Conservation (phyloP, 164 flowering plant genomes). For the Euptelea pleiosperma region DNA sequence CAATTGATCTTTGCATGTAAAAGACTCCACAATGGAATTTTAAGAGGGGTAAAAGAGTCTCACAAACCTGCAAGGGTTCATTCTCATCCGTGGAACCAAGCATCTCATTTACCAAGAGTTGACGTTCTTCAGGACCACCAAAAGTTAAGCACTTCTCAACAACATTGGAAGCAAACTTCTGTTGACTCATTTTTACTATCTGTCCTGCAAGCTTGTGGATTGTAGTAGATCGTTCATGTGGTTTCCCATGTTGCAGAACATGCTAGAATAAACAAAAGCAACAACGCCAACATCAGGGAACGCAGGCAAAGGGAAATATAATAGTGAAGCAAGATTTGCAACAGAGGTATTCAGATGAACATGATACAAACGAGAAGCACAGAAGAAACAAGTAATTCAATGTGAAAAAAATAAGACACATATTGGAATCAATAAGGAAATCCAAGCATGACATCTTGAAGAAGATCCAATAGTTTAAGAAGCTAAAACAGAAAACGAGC, state of each 20-base stretch:
- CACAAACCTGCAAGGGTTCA: conserved; percentile 79
- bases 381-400: neutral
- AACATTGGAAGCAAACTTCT: conserved; percentile 95
- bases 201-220: conserved; percentile 81
- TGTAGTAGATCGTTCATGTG: conserved; percentile 66
- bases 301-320: neutral
- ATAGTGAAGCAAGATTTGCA: neutral
- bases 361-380: neutral
- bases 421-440: too few relatives aligned
- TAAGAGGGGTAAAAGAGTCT: neutral
- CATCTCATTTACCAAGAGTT: conserved; percentile 79
- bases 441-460: neutral
- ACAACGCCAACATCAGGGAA: conserved; percentile 5
- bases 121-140: conserved; percentile 73
- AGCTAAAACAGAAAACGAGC: too few relatives aligned
- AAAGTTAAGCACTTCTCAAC: conserved; percentile 83
- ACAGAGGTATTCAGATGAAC: neutral
- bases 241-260: conserved; percentile 78
- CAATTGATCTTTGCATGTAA: neutral
- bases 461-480: too few relatives aligned
- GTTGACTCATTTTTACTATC: conserved; percentile 91
- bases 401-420: neutral
- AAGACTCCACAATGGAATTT: neutral
- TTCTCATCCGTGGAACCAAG: conserved; percentile 87
- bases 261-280: conserved; percentile 40